These are phyloP conservation scores for Plantago elongata DNA, from an alignment of 257 asterid species.

Conservation along the genomic window DNA sequence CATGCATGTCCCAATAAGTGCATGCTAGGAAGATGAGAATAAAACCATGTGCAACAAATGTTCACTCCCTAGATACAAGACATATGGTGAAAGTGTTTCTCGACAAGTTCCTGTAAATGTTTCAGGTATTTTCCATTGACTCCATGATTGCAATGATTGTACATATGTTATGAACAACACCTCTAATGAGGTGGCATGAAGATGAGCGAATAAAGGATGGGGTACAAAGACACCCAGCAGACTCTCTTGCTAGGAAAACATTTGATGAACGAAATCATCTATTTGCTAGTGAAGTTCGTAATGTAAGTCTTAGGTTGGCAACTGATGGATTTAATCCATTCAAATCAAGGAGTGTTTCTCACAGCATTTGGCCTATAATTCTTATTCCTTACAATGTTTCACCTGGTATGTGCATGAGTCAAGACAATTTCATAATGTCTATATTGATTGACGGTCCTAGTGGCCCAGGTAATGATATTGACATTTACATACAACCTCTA, in stretches of 20 bases:
- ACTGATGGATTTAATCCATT: constrained; percentile 18
- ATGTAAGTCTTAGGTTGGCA: constrained; percentile 19
- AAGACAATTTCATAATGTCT: constrained; percentile 7
- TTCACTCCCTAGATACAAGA: neutral
- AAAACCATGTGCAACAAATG: neutral
- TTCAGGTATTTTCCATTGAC: constrained; percentile 8
- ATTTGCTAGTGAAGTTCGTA: neutral
- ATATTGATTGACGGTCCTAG: constrained; percentile 1
- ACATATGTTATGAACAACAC: constrained; percentile 8
- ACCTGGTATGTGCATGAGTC: constrained; percentile 15
- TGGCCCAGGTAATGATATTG: constrained; percentile 1
- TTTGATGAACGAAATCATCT: neutral
- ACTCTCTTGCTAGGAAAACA: constrained; percentile 7
- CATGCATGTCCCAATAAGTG: constrained; percentile 2
- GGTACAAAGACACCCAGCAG: constrained; percentile 12
- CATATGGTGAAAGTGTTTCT: neutral
- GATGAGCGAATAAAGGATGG: constrained; percentile 14
- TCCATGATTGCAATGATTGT: constrained; percentile 9
- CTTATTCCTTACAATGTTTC: neutral
- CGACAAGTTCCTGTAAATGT: neutral
- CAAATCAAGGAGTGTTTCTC: constrained; percentile 7
- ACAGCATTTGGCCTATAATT: constrained; percentile 19
- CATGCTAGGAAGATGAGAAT: neutral
- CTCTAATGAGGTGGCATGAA: constrained; percentile 20
- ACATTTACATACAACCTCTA: neutral